Conservation (phyloP, 2,329 filamentous ascomycete species). For the Aureobasidium pullulans region DNA sequence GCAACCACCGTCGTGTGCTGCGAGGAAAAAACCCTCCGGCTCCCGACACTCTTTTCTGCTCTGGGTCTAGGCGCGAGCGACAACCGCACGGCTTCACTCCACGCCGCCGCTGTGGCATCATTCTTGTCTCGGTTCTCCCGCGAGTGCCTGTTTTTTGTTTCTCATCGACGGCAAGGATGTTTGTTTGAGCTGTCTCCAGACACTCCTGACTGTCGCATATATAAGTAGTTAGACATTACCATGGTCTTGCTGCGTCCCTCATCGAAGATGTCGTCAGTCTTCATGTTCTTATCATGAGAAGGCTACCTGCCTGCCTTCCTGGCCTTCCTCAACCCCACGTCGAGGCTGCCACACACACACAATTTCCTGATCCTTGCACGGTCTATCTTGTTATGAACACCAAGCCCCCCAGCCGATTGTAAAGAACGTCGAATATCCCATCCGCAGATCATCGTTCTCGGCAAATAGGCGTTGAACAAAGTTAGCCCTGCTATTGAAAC, state of each 20-base stretch:
- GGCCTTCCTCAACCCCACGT: neutral
- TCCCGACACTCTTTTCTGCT: neutral
- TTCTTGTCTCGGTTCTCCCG: neutral
- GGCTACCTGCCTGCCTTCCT: neutral
- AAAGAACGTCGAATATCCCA: slow-evolving; percentile 2
- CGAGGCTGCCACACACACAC: slow-evolving; percentile 8
- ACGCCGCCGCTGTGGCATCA: neutral
- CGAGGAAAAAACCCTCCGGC: neutral
- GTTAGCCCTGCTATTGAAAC: neutral
- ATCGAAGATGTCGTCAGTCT: neutral
- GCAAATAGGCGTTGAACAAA: neutral
- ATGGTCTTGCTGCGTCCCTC: neutral
- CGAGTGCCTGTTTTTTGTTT: neutral
- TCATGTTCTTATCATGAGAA: neutral
- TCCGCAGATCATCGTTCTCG: neutral
- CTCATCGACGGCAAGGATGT: slow-evolving; percentile 1
- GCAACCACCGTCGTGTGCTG: neutral
- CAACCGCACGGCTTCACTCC: neutral
- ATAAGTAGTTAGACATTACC: neutral
- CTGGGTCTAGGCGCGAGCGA: neutral
- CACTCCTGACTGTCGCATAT: slow-evolving; percentile 1
- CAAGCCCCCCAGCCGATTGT: neutral
- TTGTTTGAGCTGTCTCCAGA: neutral
- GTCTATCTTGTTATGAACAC: neutral
- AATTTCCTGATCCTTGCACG: slow-evolving; percentile 8